Percentiles rank a stretch among this genome's conserved stretches.
phyloP scores from a whole-genome alignment of 176 grass and related monocot species.

The Cenchrus fungigraminus region DNA sequence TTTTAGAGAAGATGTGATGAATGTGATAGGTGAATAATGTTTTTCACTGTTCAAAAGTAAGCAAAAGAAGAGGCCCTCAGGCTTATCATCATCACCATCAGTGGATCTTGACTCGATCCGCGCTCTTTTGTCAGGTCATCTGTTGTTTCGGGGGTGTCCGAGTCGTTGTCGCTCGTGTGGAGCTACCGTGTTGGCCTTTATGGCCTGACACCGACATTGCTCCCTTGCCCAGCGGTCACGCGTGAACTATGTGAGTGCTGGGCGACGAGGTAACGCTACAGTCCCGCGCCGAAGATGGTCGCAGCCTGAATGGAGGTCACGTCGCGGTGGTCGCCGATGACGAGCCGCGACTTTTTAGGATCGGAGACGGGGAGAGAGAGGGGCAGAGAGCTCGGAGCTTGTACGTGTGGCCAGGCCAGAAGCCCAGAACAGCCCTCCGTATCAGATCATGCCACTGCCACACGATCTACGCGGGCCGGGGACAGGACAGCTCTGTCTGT shows the following conservation, averaged over 20 bases:
- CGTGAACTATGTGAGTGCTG: neutral
- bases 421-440: too few species aligned
- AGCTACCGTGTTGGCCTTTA: neutral
- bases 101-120: too few species aligned
- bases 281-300: neutral
- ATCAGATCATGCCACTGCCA: neutral
- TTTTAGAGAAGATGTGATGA: too few species aligned
- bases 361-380: neutral
- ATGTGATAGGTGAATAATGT: too few species aligned
- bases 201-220: constrained; percentile 12
- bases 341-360: neutral
- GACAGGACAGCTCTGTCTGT: neutral
- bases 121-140: too few species aligned
- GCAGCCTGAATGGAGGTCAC: neutral
- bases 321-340: neutral
- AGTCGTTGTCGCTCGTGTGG: neutral
- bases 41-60: too few species aligned
- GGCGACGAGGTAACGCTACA: neutral
- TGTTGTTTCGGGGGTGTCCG: too few species aligned
- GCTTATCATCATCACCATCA: too few species aligned
- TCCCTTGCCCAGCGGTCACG: neutral
- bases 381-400: neutral
- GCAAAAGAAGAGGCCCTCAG: too few species aligned
- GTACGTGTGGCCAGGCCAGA: neutral
- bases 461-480: constrained; percentile 14